Conservation (phyloP, 2,329 filamentous ascomycete species). For the Colletotrichum sp. region DNA sequence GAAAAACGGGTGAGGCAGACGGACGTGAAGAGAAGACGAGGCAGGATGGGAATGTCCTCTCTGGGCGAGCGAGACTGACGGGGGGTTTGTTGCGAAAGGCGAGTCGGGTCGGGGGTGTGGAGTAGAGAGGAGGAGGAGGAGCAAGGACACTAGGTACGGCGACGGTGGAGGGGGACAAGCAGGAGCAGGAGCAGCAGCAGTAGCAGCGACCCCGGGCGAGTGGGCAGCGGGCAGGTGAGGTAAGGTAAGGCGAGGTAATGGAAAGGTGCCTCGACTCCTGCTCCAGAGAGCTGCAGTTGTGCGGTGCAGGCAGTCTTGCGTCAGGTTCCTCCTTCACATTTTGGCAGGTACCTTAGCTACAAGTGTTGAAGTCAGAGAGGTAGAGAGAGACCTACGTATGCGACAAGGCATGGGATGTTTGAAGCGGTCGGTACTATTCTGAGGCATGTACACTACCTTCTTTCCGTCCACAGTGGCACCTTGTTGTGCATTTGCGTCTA, state of each 20-base stretch:
- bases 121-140: conserved; percentile 12
- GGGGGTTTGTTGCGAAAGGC: conserved; percentile 21
- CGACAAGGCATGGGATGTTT: not conserved
- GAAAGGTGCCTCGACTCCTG: not conserved
- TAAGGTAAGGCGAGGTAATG: not conserved
- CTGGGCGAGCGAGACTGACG: conserved; percentile 16
- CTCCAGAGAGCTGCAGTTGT: not conserved
- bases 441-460: not conserved
- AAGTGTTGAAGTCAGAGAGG: not conserved
- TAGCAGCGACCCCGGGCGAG: not conserved
- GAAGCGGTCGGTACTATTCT: not conserved
- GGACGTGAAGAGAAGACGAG: conserved; percentile 21
- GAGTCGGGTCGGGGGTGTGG: conserved; percentile 17
- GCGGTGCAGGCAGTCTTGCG: not conserved
- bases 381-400: not conserved
- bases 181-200: not conserved
- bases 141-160: not conserved
- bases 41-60: conserved; percentile 23
- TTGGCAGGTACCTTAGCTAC: not conserved
- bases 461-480: not conserved
- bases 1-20: conserved; percentile 21
- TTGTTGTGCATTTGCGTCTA: not conserved
- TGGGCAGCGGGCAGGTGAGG: not conserved
- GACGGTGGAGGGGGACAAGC: conserved; percentile 9
- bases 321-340: not conserved